phyloP scores from a whole-genome alignment of 23 red algal genomes.

The Gracilaria gracilis region DNA sequence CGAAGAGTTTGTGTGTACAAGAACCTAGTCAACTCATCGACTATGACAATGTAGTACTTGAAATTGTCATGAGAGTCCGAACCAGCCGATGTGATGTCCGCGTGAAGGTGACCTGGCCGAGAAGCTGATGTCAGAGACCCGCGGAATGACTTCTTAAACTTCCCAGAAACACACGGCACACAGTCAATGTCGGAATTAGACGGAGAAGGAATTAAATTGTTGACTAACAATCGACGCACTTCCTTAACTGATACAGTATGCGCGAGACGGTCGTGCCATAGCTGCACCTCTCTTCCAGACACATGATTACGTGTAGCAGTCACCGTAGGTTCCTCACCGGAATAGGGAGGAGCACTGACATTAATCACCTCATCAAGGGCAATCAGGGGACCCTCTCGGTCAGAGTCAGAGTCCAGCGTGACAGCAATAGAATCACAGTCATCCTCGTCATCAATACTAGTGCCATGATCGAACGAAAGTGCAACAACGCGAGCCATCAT shows the following conservation, averaged over 20 bases:
- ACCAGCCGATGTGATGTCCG: too few species aligned
- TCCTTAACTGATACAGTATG: neutral
- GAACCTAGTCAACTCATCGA: conserved; percentile 19
- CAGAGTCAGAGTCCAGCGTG: neutral
- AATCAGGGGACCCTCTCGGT: too few species aligned
- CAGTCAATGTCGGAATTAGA: neutral
- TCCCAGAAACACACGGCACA: neutral
- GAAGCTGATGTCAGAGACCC: neutral
- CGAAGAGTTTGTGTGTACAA: neutral
- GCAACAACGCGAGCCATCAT: neutral
- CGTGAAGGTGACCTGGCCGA: too few species aligned
- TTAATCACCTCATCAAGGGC: too few species aligned
- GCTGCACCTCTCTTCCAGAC: too few species aligned
- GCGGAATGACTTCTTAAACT: neutral
- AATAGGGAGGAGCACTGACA: too few species aligned
- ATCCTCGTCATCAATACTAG: neutral
- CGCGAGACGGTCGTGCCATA: too few species aligned
- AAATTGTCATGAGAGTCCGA: neutral
- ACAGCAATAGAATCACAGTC: neutral
- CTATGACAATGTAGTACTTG: conserved; percentile 5
- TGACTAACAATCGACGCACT: neutral
- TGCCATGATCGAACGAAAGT: too few species aligned
- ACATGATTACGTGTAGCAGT: too few species aligned
- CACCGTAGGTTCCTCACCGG: too few species aligned
- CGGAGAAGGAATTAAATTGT: too few species aligned